Evolutionary conservation across 106 monocot genomes (phyloP), one percentile per base, ranked within the genome.

Genomic region (Amphibolis antarctica): DNA sequence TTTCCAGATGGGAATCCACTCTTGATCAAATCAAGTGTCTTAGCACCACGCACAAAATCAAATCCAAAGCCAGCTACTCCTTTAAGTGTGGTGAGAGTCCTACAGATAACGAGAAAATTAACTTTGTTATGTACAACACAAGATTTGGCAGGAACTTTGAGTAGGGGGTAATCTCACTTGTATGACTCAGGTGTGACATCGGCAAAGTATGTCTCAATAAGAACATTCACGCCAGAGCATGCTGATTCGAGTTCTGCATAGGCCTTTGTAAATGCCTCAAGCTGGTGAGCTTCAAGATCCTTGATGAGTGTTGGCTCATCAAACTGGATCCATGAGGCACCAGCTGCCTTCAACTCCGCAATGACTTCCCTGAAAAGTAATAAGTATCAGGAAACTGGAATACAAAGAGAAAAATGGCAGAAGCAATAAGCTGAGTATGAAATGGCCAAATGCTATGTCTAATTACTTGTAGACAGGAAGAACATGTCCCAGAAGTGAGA

Each of bases 241-340:
- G 91, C 68, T 53, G 80, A 78, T 65, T 91, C 83, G 12, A 91
- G 62, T 43, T 83, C 81, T 57, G 86, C 46, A 48, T 91, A 91
- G 15, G 91, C 91, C 47, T 76, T 66, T n/a, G 81, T 81, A 55
- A 91, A 91, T 21, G 86, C 91, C 43, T 78, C 67, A 70, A 91
- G 56, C 45, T 91, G 63, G 48, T 79, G 65, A 66, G 81, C 48
- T 5, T 86, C 86, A 66, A 91, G 86, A 71, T 86, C 91, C 53
- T 66, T 44, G 27, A 86, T 76, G 72, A 91, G 83, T 3, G 83
- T 91, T 10, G 91, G 91, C 63, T 91, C 91, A 61, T 91, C 91
- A 60, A 91, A 86, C 74, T 91, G 91, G 60, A 91, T 83, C 91
- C 91, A 91, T 70, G 80, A 76, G 68, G 91, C 91, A 62, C 91